Base-by-base conservation (phyloP, 176 grass and related monocot genomes). In the Dendrocalamus sinicus region DNA sequence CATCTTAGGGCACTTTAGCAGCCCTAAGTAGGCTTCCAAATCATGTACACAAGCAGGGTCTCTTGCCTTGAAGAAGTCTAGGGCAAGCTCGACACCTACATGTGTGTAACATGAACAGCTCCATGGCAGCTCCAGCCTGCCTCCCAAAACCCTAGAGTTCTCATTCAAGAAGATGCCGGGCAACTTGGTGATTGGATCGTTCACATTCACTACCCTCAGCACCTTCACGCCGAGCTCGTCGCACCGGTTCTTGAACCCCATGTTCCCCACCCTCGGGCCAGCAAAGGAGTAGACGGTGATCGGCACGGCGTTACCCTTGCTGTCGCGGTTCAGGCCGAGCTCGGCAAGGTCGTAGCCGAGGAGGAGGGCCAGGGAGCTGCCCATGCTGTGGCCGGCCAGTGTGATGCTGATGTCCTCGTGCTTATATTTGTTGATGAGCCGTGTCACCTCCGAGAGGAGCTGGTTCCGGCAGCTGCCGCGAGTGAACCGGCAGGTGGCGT, bases 211-310 rank as follows among this genome's bases (percentile, higher is more conserved):
- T 20, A 96, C 91, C 67, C 94, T 61, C 6, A 93, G 43, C 45
- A 96, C 94, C 89, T 96, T 96, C 6, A 96, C 89, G 0, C 91
- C 89, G 0, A 96, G 89, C 87, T 91, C 71, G 32, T 92, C 91
- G 57, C 94, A 94, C 70, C 94, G 76, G 70, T 92, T 70, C 89
- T 90, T 94, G 81, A 97, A 97, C 22, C 79, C 89, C 16, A 16
- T 19, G 84, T 97, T 94, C 20, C 94, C 94, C 2, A 97, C 91
- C 48, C 94, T 81, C 0, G 94, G 94, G 5, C 91, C 91, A 5
- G 80, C 91, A 64, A 94, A 97, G 3, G 94, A 97, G 69, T 89
- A 97, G 62, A 97, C 89, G 14, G 91, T 94, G 75, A 96, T 82
- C 6, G 87, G 91, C 6, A 93, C 48, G n/a, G 69, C 46, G 32